phyloP scores from a whole-genome alignment of 176 grass and related monocot species.

The Stipa capillata region DNA sequence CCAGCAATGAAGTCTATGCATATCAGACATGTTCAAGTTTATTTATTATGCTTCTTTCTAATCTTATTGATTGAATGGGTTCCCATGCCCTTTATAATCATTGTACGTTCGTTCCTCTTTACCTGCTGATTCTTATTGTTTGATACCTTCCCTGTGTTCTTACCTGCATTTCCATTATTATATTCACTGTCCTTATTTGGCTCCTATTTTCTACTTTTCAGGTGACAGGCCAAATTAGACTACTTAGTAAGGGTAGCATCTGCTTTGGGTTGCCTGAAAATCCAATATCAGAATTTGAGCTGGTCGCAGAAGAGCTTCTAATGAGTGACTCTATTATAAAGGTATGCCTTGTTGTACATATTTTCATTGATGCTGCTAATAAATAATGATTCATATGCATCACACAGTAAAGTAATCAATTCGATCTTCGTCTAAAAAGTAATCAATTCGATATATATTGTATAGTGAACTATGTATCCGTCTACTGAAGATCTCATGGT shows the following conservation, averaged over 20 bases:
- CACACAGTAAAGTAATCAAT: background rate
- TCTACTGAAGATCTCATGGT: background rate
- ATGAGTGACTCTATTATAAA: slow-evolving; percentile 99
- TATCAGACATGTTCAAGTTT: background rate
- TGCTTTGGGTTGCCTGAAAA: slow-evolving; percentile 93
- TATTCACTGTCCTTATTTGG: slow-evolving; percentile 1
- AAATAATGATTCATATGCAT: slow-evolving; percentile 4
- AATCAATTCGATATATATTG: background rate
- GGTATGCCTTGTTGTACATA: slow-evolving; percentile 35
- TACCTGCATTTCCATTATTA: slow-evolving; percentile 1
- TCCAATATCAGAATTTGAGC: slow-evolving; percentile 98
- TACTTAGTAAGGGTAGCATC: slow-evolving; percentile 84
- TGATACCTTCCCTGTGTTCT: background rate
- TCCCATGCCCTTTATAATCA: background rate
- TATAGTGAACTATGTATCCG: background rate
- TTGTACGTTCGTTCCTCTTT: background rate
- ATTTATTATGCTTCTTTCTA: background rate
- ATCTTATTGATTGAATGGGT: background rate
- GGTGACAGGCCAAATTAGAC: slow-evolving; percentile 96
- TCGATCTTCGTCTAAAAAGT: too few relatives aligned
- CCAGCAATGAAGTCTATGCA: background rate
- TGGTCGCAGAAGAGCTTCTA: slow-evolving; percentile 98
- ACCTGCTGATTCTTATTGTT: background rate
- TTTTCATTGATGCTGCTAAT: background rate
- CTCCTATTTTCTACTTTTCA: slow-evolving; percentile 34